A percentile compares a stretch with the other conserved stretches of the same genome.
Evolutionary conservation across 768 basidiomycete species (phyloP).

Genomic region (Naematelia aurantialba): DNA sequence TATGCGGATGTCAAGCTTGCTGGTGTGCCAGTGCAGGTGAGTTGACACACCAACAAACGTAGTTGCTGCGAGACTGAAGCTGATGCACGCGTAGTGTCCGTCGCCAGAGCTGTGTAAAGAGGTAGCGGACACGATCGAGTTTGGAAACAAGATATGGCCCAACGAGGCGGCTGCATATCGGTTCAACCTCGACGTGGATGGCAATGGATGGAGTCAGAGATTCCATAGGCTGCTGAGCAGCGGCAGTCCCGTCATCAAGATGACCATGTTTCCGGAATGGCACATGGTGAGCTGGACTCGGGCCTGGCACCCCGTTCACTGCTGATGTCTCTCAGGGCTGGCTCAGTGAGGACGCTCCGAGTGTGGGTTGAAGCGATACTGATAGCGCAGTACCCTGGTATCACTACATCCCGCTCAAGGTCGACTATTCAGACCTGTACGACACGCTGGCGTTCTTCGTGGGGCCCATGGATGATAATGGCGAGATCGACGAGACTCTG

Average conservation of each 20-base stretch:
- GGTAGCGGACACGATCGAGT: slow-evolving; percentile 57
- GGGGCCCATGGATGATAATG: slow-evolving; percentile 54
- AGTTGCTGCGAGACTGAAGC: background rate
- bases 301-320: background rate
- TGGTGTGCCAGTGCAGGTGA: slow-evolving; percentile 52
- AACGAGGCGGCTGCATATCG: slow-evolving; percentile 60
- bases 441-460: slow-evolving; percentile 72
- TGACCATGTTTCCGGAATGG: slow-evolving; percentile 74
- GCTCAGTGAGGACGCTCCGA: slow-evolving; percentile 24
- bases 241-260: slow-evolving; percentile 65
- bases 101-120: slow-evolving; percentile 52
- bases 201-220: slow-evolving; percentile 63
- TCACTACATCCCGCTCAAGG: slow-evolving; percentile 66
- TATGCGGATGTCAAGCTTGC: slow-evolving; percentile 64
- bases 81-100: slow-evolving; percentile 11
- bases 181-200: slow-evolving; percentile 53
- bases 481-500: slow-evolving; percentile 54
- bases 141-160: slow-evolving; percentile 54
- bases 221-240: slow-evolving; percentile 65
- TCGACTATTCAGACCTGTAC: slow-evolving; percentile 65
- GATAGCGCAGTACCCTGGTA: slow-evolving; percentile 58
- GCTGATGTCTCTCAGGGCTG: slow-evolving; percentile 25
- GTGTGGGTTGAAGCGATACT: background rate
- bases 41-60: background rate
- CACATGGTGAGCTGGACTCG: slow-evolving; percentile 44